These are phyloP conservation scores for Paradendryphiella salina DNA, from an alignment of 2,329 filamentous ascomycete species.

Conservation along the genomic window DNA sequence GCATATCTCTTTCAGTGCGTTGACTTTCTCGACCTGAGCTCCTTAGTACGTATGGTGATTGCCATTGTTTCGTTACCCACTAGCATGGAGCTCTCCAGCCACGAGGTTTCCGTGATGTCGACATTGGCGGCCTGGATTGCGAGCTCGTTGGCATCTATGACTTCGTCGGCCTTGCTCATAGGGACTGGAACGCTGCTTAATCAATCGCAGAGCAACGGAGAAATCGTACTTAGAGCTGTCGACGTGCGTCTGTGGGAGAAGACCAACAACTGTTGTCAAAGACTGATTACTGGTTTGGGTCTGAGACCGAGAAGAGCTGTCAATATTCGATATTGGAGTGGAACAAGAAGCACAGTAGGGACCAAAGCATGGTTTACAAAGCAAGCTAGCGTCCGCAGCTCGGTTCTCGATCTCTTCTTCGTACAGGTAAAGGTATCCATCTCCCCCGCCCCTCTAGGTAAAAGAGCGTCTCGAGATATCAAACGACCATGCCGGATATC, in stretches of 20 bases:
- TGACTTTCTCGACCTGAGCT: conserved; percentile 59
- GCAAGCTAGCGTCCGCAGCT: no score
- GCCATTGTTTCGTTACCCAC: not conserved
- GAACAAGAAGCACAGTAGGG: not conserved
- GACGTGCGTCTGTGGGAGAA: not conserved
- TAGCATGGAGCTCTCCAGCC: conserved; percentile 9
- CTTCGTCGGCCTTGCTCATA: not conserved
- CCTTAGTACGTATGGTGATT: conserved; percentile 50
- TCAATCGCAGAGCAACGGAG: not conserved
- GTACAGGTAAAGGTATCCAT: no score
- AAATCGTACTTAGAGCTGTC: not conserved
- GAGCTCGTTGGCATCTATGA: not conserved
- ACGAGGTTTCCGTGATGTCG: not conserved
- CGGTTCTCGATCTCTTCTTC: no score
- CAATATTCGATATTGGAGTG: no score
- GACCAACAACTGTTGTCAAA: no score
- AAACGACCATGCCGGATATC: no score
- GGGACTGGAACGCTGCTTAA: not conserved
- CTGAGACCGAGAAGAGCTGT: no score
- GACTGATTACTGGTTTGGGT: no score
- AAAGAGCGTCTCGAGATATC: no score
- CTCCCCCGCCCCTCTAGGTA: no score
- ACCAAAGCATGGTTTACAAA: no score
- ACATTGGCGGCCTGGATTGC: not conserved
- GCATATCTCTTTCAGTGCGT: conserved; percentile 15